Conservation (phyloP, 208 protist species). For the Leishmania major region DNA sequence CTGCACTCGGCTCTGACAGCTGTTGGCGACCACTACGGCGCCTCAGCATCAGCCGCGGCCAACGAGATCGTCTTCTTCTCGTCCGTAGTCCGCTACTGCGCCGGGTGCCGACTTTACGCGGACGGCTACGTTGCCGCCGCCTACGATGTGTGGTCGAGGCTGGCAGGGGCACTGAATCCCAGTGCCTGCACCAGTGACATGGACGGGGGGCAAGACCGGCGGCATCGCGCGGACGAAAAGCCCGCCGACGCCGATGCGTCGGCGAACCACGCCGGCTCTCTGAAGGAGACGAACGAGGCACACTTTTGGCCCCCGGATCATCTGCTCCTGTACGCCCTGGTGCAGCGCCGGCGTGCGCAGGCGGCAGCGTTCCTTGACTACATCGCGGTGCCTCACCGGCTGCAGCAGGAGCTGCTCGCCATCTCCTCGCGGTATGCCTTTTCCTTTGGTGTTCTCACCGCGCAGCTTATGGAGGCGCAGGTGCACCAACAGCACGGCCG, state of each 20-base stretch:
- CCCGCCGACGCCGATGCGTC: neutral
- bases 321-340: slow-evolving; percentile 60
- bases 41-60: slow-evolving; percentile 18
- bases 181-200: slow-evolving; percentile 6
- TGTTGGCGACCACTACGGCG: slow-evolving; percentile 47
- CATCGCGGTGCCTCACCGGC: slow-evolving; percentile 25
- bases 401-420: slow-evolving; percentile 32
- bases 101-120: slow-evolving; percentile 38
- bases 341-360: slow-evolving; percentile 62
- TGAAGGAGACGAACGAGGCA: neutral
- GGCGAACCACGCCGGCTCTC: neutral
- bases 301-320: slow-evolving; percentile 75
- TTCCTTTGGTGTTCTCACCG: slow-evolving; percentile 62
- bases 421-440: slow-evolving; percentile 57
- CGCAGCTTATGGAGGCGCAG: slow-evolving; percentile 56
- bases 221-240: neutral
- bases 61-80: slow-evolving; percentile 57
- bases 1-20: slow-evolving; percentile 39
- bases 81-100: slow-evolving; percentile 50
- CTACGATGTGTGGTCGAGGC: slow-evolving; percentile 51
- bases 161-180: slow-evolving; percentile 33
- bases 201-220: neutral
- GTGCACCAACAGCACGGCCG: slow-evolving; percentile 37
- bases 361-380: slow-evolving; percentile 63
- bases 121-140: slow-evolving; percentile 65